Conservation (phyloP, 2,329 filamentous ascomycete genomes). For the Ceratocystis ficicola region DNA sequence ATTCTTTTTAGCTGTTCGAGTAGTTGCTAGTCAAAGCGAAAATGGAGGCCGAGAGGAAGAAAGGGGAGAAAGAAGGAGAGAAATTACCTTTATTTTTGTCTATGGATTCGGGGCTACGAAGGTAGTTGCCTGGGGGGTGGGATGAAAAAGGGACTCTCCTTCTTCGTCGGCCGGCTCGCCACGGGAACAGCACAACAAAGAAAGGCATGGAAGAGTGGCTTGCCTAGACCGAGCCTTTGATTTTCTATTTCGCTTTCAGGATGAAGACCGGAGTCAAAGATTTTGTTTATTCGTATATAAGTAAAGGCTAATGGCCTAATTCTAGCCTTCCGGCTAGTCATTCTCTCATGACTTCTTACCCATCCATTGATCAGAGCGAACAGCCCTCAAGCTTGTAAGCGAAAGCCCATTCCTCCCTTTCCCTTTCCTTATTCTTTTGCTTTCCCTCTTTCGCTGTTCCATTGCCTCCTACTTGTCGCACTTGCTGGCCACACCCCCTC, state of each 20-base stretch:
- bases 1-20: not conserved
- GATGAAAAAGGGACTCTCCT: not conserved
- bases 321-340: not conserved
- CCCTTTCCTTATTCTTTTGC: not conserved
- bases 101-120: not conserved
- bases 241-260: not conserved
- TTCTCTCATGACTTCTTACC: constrained; percentile 2
- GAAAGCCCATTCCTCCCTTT: not conserved
- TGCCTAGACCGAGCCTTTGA: not conserved
- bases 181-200: constrained; percentile 6
- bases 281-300: not conserved
- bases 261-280: not conserved
- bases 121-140: not conserved
- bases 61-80: not conserved
- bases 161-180: not conserved
- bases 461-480: not conserved
- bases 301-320: not conserved
- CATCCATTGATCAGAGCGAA: not conserved
- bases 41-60: not conserved
- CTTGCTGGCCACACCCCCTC: constrained; percentile 6
- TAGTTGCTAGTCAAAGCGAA: not conserved
- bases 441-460: not conserved
- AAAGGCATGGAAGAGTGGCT: not conserved
- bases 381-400: not conserved
- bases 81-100: not conserved